Percentiles rank a stretch among this genome's conserved stretches.
phyloP scores from a whole-genome alignment of 345 rosid species.

The Syzygium jambos region DNA sequence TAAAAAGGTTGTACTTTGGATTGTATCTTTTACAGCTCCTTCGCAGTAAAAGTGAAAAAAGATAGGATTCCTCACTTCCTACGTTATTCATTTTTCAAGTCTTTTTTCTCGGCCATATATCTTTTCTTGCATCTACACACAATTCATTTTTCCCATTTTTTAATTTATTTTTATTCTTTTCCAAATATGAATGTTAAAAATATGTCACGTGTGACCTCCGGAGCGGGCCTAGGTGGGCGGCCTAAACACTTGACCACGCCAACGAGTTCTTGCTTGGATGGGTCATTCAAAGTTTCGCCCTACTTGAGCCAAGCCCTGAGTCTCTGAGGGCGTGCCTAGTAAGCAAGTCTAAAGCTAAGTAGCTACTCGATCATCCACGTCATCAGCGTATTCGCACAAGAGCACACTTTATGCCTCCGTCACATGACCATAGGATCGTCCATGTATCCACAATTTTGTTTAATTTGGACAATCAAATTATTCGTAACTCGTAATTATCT shows the following conservation, averaged over 20 bases:
- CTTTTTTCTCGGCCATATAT: neutral
- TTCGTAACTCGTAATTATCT: neutral
- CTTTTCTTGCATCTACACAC: neutral
- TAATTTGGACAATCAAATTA: neutral
- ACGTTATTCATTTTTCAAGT: neutral
- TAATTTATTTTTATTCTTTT: neutral
- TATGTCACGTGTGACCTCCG: accelerated
- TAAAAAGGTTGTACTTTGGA: neutral
- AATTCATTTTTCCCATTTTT: neutral
- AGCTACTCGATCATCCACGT: too few relatives aligned
- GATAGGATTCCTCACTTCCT: neutral
- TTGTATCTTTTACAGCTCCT: neutral
- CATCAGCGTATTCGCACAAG: neutral
- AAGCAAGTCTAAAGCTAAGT: too few relatives aligned
- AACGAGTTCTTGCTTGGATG: neutral
- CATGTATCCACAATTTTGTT: neutral
- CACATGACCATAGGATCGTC: neutral
- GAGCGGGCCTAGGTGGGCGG: neutral
- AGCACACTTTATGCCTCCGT: neutral
- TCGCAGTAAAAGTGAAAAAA: neutral
- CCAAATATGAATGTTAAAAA: neutral
- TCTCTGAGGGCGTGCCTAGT: accelerated
- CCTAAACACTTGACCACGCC: neutral
- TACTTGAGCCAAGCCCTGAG: accelerated
- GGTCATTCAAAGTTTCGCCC: neutral